These are phyloP conservation scores for Cutaneotrichosporon dermatis DNA, from an alignment of 1,284 basidiomycete genomes.

Conservation along the genomic window DNA sequence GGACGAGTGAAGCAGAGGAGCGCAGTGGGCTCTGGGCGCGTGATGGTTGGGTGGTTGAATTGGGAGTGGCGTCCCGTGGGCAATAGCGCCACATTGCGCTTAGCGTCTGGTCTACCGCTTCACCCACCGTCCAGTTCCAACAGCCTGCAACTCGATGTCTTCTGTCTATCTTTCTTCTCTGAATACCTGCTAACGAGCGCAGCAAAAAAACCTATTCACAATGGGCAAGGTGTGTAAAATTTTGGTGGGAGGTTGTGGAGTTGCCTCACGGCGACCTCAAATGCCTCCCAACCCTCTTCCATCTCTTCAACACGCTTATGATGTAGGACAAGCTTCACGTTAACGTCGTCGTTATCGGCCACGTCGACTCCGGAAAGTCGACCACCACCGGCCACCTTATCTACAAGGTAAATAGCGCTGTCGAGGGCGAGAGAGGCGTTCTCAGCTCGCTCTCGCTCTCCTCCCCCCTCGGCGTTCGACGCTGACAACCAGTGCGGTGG, in stretches of 20 bases:
- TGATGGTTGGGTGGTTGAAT: too few relatives aligned
- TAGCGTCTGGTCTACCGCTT: too few relatives aligned
- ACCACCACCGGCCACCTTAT: conserved; percentile 99
- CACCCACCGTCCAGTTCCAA: too few relatives aligned
- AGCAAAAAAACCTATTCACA: conserved; percentile 11
- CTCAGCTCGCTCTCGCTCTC: too few relatives aligned
- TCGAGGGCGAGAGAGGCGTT: too few relatives aligned
- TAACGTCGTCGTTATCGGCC: conserved; percentile 64
- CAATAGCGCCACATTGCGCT: too few relatives aligned
- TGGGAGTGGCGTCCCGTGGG: too few relatives aligned
- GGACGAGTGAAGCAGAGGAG: too few relatives aligned
- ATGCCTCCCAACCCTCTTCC: background rate
- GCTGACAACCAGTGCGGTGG: conserved; percentile 71
- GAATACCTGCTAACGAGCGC: background rate
- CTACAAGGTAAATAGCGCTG: conserved; percentile 63
- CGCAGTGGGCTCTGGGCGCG: too few relatives aligned
- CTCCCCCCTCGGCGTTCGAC: too few relatives aligned
- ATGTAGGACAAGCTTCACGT: background rate
- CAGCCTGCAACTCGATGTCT: too few relatives aligned
- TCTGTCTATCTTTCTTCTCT: too few relatives aligned
- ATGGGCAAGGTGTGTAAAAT: conserved; percentile 33
- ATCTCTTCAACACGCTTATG: background rate
- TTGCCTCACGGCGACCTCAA: conserved; percentile 28
- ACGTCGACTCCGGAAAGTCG: conserved; percentile 66
- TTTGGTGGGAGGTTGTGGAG: background rate